Conservation (phyloP, 2,329 filamentous ascomycete genomes). For the Penicillium sp. region DNA sequence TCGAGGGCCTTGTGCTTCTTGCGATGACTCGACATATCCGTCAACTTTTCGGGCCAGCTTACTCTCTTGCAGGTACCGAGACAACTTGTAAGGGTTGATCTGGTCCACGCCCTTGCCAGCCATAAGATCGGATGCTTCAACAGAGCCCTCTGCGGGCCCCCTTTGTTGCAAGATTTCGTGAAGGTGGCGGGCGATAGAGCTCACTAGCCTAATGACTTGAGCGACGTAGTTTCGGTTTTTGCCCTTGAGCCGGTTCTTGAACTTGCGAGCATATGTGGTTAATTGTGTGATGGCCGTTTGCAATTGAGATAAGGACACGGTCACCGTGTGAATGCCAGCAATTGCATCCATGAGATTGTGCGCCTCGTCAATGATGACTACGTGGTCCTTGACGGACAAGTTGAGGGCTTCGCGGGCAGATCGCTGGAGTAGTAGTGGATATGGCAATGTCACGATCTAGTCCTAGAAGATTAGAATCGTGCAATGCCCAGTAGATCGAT, state of each 20-base stretch:
- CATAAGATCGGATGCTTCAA: slow-evolving; percentile 72
- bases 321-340: slow-evolving; percentile 78
- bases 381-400: slow-evolving; percentile 80
- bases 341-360: slow-evolving; percentile 98
- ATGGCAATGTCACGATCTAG: slow-evolving; percentile 84
- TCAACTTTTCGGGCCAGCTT: slow-evolving; percentile 95
- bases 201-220: slow-evolving; percentile 79
- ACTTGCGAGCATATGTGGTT: slow-evolving; percentile 79
- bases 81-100: slow-evolving; percentile 88
- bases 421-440: slow-evolving; percentile 84
- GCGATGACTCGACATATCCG: slow-evolving; percentile 71
- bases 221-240: slow-evolving; percentile 90
- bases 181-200: slow-evolving; percentile 73
- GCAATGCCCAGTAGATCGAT: background rate
- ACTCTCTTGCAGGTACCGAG: slow-evolving; percentile 85
- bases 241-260: slow-evolving; percentile 84
- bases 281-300: slow-evolving; percentile 73
- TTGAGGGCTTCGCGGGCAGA: slow-evolving; percentile 84
- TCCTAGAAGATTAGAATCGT: background rate
- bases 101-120: slow-evolving; percentile 87
- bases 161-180: slow-evolving; percentile 49
- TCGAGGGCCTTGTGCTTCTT: slow-evolving; percentile 50
- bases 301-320: slow-evolving; percentile 73
- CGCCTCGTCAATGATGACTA: slow-evolving; percentile 96
- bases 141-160: slow-evolving; percentile 63